Conservation (phyloP, 805 yeast species). For the Wickerhamomyces kurtzmanii region DNA sequence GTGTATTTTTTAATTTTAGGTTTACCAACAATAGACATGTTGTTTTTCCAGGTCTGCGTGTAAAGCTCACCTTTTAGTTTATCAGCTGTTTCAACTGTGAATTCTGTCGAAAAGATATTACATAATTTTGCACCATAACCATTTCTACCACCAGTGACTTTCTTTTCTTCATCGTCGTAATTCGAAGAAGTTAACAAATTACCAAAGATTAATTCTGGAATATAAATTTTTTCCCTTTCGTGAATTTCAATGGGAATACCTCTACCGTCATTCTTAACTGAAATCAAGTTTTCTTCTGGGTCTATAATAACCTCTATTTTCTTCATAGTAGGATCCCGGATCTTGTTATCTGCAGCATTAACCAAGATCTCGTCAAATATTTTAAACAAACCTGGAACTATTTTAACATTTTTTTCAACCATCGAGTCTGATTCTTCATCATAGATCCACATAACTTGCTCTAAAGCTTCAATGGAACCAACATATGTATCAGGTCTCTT, state of each 20-base stretch:
- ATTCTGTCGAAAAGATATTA: constrained; percentile 88
- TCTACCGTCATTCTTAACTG: constrained; percentile 84
- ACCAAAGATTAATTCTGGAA: constrained; percentile 95
- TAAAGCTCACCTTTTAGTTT: constrained; percentile 50
- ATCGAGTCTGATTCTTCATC: constrained; percentile 55
- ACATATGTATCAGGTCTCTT: constrained; percentile 97
- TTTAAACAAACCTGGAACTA: constrained; percentile 94
- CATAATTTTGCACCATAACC: constrained; percentile 98
- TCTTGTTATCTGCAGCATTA: constrained; percentile 97
- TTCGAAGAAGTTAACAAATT: constrained; percentile 90
- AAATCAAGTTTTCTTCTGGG: constrained; percentile 61
- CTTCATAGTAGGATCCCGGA: constrained; percentile 87
- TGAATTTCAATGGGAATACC: constrained; percentile 96
- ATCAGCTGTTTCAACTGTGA: constrained; percentile 85
- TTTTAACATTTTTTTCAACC: constrained; percentile 52
- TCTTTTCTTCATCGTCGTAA: constrained; percentile 90
- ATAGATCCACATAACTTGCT: constrained; percentile 77
- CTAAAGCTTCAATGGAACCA: constrained; percentile 84
- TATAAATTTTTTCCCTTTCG: constrained; percentile 81
- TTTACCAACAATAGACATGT: constrained; percentile 71
- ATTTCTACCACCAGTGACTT: constrained; percentile 97
- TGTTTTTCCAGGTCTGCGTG: constrained; percentile 76
- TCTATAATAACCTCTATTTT: constrained; percentile 76
- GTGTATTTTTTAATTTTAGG: constrained; percentile 53
- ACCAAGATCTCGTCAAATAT: constrained; percentile 96